A percentile compares a stretch with the other conserved stretches of the same genome.
Conservation (phyloP, 495 filamentous ascomycete genomes). For the Podospora sp. region DNA sequence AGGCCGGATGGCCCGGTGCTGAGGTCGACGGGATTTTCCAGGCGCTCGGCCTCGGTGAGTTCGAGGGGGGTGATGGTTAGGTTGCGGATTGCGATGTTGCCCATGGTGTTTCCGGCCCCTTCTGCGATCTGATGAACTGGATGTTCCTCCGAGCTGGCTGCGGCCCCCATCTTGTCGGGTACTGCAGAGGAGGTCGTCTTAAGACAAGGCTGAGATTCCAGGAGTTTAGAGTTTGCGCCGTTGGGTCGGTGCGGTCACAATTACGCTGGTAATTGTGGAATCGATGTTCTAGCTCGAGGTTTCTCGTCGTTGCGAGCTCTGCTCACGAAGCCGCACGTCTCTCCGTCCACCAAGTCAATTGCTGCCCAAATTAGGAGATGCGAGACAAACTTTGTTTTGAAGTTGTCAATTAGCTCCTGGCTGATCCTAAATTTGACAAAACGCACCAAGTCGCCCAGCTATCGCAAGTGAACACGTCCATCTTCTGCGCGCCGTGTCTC, state of each 20-base stretch:
- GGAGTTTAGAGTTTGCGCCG: constrained; percentile 11
- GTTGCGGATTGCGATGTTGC: constrained; percentile 79
- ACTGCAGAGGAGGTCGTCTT: not conserved
- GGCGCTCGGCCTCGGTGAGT: constrained; percentile 75
- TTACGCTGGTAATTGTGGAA: not conserved
- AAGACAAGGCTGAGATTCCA: not conserved
- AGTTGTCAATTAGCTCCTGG: not conserved
- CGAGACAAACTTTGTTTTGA: not conserved
- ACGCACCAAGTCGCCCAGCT: not conserved
- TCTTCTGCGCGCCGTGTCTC: not conserved
- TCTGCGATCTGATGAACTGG: constrained; percentile 2
- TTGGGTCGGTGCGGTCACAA: constrained; percentile 11
- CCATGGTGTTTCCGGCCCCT: constrained; percentile 37
- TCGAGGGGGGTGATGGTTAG: constrained; percentile 73
- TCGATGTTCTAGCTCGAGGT: not conserved
- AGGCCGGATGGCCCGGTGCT: constrained; percentile 30
- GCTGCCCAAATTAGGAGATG: not conserved
- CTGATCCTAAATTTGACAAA: not conserved
- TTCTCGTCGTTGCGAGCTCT: not conserved
- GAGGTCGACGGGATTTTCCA: constrained; percentile 48
- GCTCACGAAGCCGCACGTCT: not conserved
- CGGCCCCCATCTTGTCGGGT: constrained; percentile 24
- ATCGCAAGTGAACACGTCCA: not conserved
- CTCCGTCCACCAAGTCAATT: not conserved
- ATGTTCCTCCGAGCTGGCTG: constrained; percentile 9